phyloP scores from a whole-genome alignment of 768 basidiomycete genomes.

The Serpula lacrymans region DNA sequence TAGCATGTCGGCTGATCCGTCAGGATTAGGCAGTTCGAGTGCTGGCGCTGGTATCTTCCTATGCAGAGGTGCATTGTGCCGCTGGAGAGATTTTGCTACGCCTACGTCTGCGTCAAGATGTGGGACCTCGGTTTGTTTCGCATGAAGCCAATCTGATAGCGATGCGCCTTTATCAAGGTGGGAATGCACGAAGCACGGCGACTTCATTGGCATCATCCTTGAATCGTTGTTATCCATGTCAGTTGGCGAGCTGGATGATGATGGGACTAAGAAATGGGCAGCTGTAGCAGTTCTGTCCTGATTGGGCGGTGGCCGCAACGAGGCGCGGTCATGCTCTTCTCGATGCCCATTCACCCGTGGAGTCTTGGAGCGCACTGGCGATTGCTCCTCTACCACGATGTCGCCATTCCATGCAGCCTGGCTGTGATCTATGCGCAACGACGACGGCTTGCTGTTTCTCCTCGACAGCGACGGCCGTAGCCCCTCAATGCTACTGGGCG shows the following conservation, averaged over 20 bases:
- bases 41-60: constrained; percentile 10
- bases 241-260: constrained; percentile 18
- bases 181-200: constrained; percentile 93
- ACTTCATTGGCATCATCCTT: constrained; percentile 32
- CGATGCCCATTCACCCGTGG: constrained; percentile 4
- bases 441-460: constrained; percentile 27
- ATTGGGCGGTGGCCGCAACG: no score
- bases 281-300: no score
- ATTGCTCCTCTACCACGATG: constrained; percentile 33
- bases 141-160: constrained; percentile 69
- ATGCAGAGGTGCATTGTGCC: constrained; percentile 1
- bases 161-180: constrained; percentile 82
- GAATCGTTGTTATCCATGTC: constrained; percentile 24
- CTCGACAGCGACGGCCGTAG: constrained; percentile 40
- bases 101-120: constrained; percentile 40
- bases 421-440: constrained; percentile 28
- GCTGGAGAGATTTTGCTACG: constrained; percentile 48
- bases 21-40: constrained; percentile 13
- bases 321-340: constrained; percentile 9
- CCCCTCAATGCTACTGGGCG: constrained; percentile 10
- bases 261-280: constrained; percentile 14
- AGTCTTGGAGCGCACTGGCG: constrained; percentile 18
- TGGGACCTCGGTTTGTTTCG: constrained; percentile 24
- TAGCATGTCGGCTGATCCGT: constrained; percentile 15
- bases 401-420: constrained; percentile 31